These are phyloP conservation scores for Lasiodiplodia theobromae DNA, from an alignment of 2,329 filamentous ascomycete species.

Conservation along the genomic window DNA sequence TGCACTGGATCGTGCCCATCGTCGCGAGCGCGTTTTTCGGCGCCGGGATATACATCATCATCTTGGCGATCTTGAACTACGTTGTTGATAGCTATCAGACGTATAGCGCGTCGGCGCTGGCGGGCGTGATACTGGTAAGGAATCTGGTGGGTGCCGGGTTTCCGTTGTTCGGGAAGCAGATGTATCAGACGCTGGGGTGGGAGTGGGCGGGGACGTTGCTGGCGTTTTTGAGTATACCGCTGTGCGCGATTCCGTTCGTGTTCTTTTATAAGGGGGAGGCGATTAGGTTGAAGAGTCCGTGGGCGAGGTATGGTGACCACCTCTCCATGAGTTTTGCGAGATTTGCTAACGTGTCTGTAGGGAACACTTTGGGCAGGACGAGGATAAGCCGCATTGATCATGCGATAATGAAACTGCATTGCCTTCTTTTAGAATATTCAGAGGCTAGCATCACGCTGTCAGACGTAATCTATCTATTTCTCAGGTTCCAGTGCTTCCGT, in stretches of 20 bases:
- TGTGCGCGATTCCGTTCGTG: constrained; percentile 49
- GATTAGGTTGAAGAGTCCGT: constrained; percentile 33
- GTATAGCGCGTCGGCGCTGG: constrained; percentile 32
- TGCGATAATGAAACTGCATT: background rate
- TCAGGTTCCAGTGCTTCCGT: too few species aligned
- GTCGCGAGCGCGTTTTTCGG: constrained; percentile 34
- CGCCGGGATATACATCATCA: constrained; percentile 35
- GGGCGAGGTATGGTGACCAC: constrained; percentile 13
- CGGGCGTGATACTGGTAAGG: constrained; percentile 32
- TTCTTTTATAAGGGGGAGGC: constrained; percentile 47
- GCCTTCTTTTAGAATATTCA: too few species aligned
- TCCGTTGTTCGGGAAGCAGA: constrained; percentile 39
- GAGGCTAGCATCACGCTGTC: too few species aligned
- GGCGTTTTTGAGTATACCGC: constrained; percentile 46
- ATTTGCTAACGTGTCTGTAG: background rate
- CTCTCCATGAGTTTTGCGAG: too few species aligned
- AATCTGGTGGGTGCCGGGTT: constrained; percentile 37
- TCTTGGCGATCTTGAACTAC: constrained; percentile 36
- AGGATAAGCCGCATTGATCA: constrained; percentile 27
- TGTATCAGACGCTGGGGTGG: constrained; percentile 45
- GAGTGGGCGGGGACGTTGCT: constrained; percentile 49
- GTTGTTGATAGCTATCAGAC: constrained; percentile 34
- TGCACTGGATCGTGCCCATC: constrained; percentile 35
- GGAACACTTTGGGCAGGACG: constrained; percentile 29
- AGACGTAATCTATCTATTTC: too few species aligned